Percentiles rank a stretch among this genome's conserved stretches.
phyloP scores from a whole-genome alignment of 2,329 filamentous ascomycete species.

The Colletotrichum coccodes region DNA sequence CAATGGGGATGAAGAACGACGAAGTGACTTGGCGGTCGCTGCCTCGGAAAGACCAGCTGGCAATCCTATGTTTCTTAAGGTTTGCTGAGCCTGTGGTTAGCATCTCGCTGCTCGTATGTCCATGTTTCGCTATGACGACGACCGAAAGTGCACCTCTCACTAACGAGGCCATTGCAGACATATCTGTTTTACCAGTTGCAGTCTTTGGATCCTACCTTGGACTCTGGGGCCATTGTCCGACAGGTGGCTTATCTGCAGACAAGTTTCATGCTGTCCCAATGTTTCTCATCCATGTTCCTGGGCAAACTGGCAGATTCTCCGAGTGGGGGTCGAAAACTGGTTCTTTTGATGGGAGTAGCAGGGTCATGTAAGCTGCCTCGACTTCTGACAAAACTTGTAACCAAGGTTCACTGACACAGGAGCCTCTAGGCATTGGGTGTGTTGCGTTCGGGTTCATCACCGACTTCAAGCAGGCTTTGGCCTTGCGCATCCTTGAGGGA shows the following conservation, averaged over 20 bases:
- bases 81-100: conserved; percentile 25
- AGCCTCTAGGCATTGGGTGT: neutral
- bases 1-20: conserved; percentile 5
- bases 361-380: neutral
- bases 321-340: neutral
- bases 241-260: conserved; percentile 2
- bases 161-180: too few species aligned
- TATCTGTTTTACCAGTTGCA: conserved; percentile 8
- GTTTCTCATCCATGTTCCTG: neutral
- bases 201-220: neutral
- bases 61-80: conserved; percentile 16
- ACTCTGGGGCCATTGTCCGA: neutral
- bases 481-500: neutral
- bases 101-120: conserved; percentile 16
- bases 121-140: too few species aligned
- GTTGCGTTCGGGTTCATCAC: neutral
- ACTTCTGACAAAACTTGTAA: too few species aligned
- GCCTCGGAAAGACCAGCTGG: conserved; percentile 21
- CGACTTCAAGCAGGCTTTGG: neutral
- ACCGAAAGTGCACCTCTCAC: too few species aligned
- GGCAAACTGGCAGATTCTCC: conserved; percentile 2
- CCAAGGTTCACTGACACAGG: neutral
- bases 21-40: conserved; percentile 20
- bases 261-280: neutral
- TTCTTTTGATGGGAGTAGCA: neutral